Evolutionary conservation across 768 basidiomycete genomes (phyloP).

Genomic region (Xerocomellus amylosporus): DNA sequence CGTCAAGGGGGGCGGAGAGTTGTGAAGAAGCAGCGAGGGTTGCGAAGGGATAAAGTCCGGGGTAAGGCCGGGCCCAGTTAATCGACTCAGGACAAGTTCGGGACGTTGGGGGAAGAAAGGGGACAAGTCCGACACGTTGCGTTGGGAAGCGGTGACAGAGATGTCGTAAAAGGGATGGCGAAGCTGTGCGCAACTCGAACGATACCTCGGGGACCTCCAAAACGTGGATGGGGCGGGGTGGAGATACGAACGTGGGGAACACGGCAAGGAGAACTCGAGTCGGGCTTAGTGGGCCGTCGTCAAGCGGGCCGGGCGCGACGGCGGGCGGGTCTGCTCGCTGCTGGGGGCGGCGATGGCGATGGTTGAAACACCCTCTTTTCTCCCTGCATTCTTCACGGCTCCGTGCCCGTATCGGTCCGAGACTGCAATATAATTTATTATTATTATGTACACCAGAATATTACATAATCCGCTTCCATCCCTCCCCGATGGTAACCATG

Average conservation of each 20-base stretch:
- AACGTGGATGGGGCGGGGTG: constrained; percentile 27
- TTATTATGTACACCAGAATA: background rate
- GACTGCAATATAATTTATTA: constrained; percentile 3
- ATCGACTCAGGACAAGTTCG: constrained; percentile 18
- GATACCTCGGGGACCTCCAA: constrained; percentile 25
- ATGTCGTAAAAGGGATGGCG: constrained; percentile 25
- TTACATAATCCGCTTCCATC: constrained; percentile 13
- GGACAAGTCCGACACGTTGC: constrained; percentile 17
- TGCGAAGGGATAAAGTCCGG: constrained; percentile 28
- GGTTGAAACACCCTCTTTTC: constrained; percentile 1
- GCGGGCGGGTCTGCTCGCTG: background rate
- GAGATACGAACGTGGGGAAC: constrained; percentile 26
- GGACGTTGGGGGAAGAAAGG: constrained; percentile 17
- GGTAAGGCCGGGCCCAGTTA: constrained; percentile 28
- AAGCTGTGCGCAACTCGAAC: constrained; percentile 19
- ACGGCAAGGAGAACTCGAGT: constrained; percentile 7
- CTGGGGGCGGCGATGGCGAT: constrained; percentile 7
- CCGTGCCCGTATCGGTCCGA: constrained; percentile 29
- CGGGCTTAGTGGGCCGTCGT: constrained; percentile 8
- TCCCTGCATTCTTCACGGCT: constrained; percentile 15
- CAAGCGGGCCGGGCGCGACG: background rate
- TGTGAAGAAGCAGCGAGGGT: constrained; percentile 19
- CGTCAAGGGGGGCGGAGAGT: constrained; percentile 13
- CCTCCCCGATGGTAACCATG: background rate
- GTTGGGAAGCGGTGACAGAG: constrained; percentile 20